These are phyloP conservation scores for Elsinoe necatrix DNA, from an alignment of 2,329 filamentous ascomycete species.

Conservation along the genomic window DNA sequence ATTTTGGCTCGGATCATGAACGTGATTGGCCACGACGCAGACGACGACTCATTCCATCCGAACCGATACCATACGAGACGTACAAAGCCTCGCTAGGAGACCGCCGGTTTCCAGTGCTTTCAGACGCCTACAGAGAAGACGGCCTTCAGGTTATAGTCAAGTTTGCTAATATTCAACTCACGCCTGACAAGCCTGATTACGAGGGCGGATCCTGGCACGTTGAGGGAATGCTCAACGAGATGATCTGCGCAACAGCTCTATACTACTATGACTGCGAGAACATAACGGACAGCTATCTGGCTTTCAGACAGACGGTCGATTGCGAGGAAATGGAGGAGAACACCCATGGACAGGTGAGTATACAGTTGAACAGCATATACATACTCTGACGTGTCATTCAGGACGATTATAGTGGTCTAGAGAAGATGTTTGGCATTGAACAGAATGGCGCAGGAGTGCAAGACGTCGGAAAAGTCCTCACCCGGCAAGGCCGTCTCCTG, in stretches of 20 bases:
- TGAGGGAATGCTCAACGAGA: slow-evolving; percentile 49
- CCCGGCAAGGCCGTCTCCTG: slow-evolving; percentile 41
- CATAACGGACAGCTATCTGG: slow-evolving; percentile 43
- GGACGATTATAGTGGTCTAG: slow-evolving; percentile 30
- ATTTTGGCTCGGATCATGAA: slow-evolving; percentile 3
- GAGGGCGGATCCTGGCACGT: slow-evolving; percentile 47
- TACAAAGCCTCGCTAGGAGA: neutral
- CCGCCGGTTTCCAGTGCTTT: neutral
- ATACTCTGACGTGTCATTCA: neutral
- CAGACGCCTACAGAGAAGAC: slow-evolving; percentile 28
- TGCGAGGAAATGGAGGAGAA: slow-evolving; percentile 18
- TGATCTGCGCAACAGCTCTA: slow-evolving; percentile 54
- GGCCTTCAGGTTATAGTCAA: slow-evolving; percentile 57
- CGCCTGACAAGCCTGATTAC: slow-evolving; percentile 49
- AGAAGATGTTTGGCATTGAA: slow-evolving; percentile 32
- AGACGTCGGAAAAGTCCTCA: slow-evolving; percentile 41
- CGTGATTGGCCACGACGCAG: neutral
- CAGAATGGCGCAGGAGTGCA: slow-evolving; percentile 32
- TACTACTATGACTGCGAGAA: slow-evolving; percentile 56
- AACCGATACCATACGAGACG: neutral
- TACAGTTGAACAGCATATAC: neutral
- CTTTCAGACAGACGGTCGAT: slow-evolving; percentile 37
- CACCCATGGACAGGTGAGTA: slow-evolving; percentile 20
- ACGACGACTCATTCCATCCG: neutral
- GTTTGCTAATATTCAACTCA: slow-evolving; percentile 51